phyloP scores from a whole-genome alignment of 352 stramenopile genomes.

The Phytophthora litchii region DNA sequence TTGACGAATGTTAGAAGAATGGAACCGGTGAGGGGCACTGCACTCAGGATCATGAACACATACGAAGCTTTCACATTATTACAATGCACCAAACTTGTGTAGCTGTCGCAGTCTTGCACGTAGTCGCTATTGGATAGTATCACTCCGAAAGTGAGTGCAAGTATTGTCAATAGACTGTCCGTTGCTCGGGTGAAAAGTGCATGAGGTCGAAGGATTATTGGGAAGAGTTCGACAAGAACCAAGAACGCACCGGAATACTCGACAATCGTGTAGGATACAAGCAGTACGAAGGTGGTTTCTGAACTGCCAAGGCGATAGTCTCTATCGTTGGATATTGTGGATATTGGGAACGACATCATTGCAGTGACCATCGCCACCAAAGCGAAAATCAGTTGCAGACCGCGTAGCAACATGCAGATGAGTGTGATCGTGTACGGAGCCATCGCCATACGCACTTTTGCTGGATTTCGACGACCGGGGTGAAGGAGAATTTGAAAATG shows the following conservation, averaged over 20 bases:
- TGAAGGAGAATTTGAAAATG: constrained; percentile 21
- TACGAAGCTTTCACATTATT: constrained; percentile 42
- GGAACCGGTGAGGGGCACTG: constrained; percentile 35
- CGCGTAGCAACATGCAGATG: constrained; percentile 29
- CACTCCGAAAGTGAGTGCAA: constrained; percentile 37
- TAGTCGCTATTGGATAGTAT: constrained; percentile 33
- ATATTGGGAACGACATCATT: constrained; percentile 20
- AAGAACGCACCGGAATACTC: constrained; percentile 34
- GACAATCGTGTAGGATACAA: constrained; percentile 34
- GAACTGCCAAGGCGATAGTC: constrained; percentile 35
- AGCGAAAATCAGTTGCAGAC: constrained; percentile 36
- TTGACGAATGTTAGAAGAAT: constrained; percentile 44
- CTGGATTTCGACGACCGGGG: not conserved
- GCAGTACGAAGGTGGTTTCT: constrained; percentile 28
- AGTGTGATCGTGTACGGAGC: constrained; percentile 36
- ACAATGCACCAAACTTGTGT: constrained; percentile 40
- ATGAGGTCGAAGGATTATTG: constrained; percentile 34
- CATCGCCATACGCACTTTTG: constrained; percentile 20
- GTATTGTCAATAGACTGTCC: constrained; percentile 33
- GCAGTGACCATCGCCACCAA: constrained; percentile 37
- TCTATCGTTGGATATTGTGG: constrained; percentile 13
- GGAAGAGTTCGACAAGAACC: constrained; percentile 38
- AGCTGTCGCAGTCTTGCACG: constrained; percentile 39
- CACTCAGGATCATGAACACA: constrained; percentile 43
- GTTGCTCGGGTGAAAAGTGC: constrained; percentile 30